Base-by-base conservation (phyloP, 2,329 filamentous ascomycete species). In the Aspergillus ibericus region DNA sequence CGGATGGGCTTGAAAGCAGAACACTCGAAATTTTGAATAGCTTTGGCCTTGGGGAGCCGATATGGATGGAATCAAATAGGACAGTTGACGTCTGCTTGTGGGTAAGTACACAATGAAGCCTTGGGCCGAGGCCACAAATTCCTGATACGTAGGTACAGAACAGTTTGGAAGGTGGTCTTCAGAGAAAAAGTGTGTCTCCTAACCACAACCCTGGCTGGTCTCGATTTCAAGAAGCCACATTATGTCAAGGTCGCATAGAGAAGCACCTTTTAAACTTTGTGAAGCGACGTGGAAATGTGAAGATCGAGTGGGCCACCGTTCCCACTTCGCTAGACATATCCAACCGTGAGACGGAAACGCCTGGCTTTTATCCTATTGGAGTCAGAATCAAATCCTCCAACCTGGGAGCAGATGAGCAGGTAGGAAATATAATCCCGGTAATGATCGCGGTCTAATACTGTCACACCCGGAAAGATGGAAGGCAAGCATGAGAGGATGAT, bases 1-100 rank as follows among this genome's bases (percentile, higher is more conserved):
- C 80, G 1, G 81, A 83, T 62, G 84, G 84, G 1, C 76, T 88
- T 2, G 85, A 90, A 72, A 84, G 82, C 62, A 84, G 88, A 1
- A 89, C 86, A 0, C 77, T 90, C 1, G 87, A 92, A 70, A 89
- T 91, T n/a, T 84, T 91, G 56, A 87, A 92, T 65, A 86, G 83
- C 51, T 88, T 92, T 64, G 88, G 85, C 0, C 83, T 92, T 58
- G 85, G 79, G 2, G 83, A 90, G 62, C 77, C 82, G 4, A 83
- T 82, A 1, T 86, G 85, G 83, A 44, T 36, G 12, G 67, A 71
- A 16, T 59, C 69, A 4, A 71, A 69, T 59, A 66, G 65, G 20
- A 67, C 64, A 56, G n/a, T 68, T 0, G 67, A 69, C n/a, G 65
- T 69, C 15, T 68, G 62, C 42, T 53, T 75, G 59, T 61, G 61